Conservation (phyloP, 139 green algal species). For the Picochlorum sp. region DNA sequence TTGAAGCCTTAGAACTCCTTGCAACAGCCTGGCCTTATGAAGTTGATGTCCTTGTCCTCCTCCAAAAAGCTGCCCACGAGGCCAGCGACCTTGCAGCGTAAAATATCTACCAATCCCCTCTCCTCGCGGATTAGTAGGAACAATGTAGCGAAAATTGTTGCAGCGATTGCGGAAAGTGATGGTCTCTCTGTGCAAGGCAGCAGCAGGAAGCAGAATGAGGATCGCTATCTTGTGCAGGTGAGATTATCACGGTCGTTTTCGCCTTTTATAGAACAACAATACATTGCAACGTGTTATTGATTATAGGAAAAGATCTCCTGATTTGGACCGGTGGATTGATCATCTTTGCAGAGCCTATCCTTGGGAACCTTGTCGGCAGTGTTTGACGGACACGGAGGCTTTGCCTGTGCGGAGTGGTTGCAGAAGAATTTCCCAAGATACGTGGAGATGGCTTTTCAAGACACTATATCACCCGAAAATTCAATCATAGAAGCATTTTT, state of each 20-base stretch:
- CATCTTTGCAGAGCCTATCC: background rate
- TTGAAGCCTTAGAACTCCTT: too few species aligned
- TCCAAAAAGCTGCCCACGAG: too few species aligned
- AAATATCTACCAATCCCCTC: too few species aligned
- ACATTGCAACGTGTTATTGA: background rate
- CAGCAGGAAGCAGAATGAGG: constrained; percentile 28
- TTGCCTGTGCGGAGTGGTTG: constrained; percentile 62
- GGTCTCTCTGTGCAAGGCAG: constrained; percentile 12
- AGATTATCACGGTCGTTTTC: too few species aligned
- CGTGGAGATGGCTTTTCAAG: constrained; percentile 49
- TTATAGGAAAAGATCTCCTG: background rate
- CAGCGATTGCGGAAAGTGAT: background rate
- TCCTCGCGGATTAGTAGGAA: too few species aligned
- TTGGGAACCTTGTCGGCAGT: constrained; percentile 25
- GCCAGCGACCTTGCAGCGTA: too few species aligned
- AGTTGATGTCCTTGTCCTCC: too few species aligned
- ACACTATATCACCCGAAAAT: constrained; percentile 11
- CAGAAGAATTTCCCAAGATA: constrained; percentile 38
- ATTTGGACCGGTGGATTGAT: background rate
- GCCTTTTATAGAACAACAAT: background rate
- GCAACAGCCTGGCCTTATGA: too few species aligned
- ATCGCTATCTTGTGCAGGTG: constrained; percentile 9
- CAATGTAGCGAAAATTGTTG: background rate
- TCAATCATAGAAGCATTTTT: constrained; percentile 29
- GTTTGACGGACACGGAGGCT: constrained; percentile 49